Base-by-base conservation (phyloP, 805 yeast species). In the Sugiyamaella qingdaonensis region DNA sequence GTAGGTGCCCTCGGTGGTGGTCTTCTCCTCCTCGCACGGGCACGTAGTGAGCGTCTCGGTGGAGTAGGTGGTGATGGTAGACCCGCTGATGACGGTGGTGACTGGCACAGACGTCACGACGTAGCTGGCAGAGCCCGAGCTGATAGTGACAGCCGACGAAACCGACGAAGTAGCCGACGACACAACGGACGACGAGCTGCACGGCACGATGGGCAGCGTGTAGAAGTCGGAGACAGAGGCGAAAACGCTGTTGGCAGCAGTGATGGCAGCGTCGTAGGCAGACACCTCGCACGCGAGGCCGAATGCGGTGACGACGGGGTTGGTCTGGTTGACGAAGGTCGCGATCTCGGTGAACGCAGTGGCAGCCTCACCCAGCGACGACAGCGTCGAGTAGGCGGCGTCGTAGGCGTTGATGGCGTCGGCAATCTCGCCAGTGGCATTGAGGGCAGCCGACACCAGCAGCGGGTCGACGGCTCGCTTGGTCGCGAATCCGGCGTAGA, bases 21-120 rank as follows among this genome's bases (percentile, higher is more conserved):
- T 31, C 19, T 35, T 48, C 35, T 48, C 45, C 14, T 48, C 31
- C 45, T 48, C 51, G 41, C 51, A 48, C 9, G 51, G 51, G 39
- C 51, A 48, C 16, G 51, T 48, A 7, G 36, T 13, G 18, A 44
- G 16, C 14, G 35, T 44, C 11, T 13, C 24, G 35, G 49, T 46
- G 21, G 3, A 4, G 19, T 13, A 10, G 21, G 14, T 19, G 31
- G 49, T 46, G 9, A 46, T 21, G 11, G 49, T 21, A 7, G 36
- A 27, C 2, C 27, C 49, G 14, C 36, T 33, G 36, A 29, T 31
- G 24, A 29, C 49, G 16, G 49, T 13, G 24, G 39, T 31, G 14
- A 31, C 39, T 2, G 36, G 49, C 16, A 10, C 36, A 21, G 36
- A 16, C n/a, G 39, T 29, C 8, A 18, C 34, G 13, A 21, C 39